Evolutionary conservation across 2,329 filamentous ascomycete species (phyloP).

Genomic region (Alternaria brassicae): DNA sequence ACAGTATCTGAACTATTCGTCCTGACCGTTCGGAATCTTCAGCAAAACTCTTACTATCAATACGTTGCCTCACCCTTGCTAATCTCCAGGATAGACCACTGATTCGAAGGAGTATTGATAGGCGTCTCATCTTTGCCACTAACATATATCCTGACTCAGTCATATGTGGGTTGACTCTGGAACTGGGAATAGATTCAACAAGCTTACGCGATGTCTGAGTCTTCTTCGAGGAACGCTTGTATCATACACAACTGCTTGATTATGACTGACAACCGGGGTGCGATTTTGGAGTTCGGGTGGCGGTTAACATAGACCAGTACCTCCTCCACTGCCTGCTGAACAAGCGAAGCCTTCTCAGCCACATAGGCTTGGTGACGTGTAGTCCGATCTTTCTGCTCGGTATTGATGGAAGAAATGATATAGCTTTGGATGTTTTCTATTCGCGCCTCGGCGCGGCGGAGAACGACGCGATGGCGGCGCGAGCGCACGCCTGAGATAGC

Average conservation of each 20-base stretch:
- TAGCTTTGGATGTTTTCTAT: background rate
- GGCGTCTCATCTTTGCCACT: too few species aligned
- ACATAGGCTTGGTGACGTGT: background rate
- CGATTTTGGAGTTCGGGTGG: background rate
- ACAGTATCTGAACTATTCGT: too few species aligned
- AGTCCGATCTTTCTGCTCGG: background rate
- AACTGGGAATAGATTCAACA: background rate
- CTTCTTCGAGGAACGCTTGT: background rate
- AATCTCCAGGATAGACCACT: too few species aligned
- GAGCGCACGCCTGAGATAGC: background rate
- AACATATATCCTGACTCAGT: too few species aligned
- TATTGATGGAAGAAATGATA: background rate
- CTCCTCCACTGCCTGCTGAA: background rate
- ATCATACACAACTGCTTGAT: background rate
- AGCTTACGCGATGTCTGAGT: background rate
- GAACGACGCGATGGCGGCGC: slow-evolving; percentile 7
- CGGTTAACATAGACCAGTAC: background rate
- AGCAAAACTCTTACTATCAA: too few species aligned
- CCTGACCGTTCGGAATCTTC: too few species aligned
- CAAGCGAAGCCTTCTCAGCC: background rate
- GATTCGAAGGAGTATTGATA: too few species aligned
- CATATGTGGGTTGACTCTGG: background rate
- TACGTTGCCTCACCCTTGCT: too few species aligned
- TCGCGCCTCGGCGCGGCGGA: slow-evolving; percentile 1
- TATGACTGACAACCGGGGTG: background rate